These are phyloP conservation scores for Hysterangium stoloniferum DNA, from an alignment of 768 basidiomycete genomes.

Conservation along the genomic window DNA sequence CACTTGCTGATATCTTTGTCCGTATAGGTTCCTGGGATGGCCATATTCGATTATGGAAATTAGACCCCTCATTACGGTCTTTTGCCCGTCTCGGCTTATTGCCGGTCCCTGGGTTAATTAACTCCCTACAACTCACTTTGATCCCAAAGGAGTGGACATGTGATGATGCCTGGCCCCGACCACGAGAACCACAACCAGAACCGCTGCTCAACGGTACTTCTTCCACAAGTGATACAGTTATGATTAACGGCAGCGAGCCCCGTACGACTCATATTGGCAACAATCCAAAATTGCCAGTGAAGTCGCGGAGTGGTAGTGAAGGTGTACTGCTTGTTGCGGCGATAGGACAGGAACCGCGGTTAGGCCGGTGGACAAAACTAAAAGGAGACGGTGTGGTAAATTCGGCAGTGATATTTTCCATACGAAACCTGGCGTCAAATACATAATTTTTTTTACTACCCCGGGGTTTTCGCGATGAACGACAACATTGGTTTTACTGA, in stretches of 20 bases:
- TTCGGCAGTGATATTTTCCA: slow-evolving; percentile 56
- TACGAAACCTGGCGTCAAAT: no score
- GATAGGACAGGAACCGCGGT: slow-evolving; percentile 78
- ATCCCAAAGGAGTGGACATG: slow-evolving; percentile 37
- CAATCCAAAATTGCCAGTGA: background rate
- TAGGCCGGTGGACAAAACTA: slow-evolving; percentile 82
- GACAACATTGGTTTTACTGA: no score
- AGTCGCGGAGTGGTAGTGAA: slow-evolving; percentile 3
- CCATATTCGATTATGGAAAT: slow-evolving; percentile 81
- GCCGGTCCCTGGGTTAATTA: slow-evolving; percentile 71
- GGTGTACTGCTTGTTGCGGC: slow-evolving; percentile 63
- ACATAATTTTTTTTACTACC: no score
- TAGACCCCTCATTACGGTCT: slow-evolving; percentile 69
- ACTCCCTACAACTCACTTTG: slow-evolving; percentile 77
- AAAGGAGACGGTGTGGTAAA: slow-evolving; percentile 68
- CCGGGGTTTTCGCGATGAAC: no score
- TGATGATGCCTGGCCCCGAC: slow-evolving; percentile 33
- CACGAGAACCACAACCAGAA: background rate
- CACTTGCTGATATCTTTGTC: background rate
- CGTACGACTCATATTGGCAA: background rate
- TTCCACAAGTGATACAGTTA: no score
- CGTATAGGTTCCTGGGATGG: slow-evolving; percentile 91
- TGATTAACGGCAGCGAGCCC: background rate
- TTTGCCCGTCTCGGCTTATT: slow-evolving; percentile 64
- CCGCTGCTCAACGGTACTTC: background rate